These are phyloP conservation scores for Phaseolus lunatus DNA, from an alignment of 306 rosid species.

Conservation along the genomic window DNA sequence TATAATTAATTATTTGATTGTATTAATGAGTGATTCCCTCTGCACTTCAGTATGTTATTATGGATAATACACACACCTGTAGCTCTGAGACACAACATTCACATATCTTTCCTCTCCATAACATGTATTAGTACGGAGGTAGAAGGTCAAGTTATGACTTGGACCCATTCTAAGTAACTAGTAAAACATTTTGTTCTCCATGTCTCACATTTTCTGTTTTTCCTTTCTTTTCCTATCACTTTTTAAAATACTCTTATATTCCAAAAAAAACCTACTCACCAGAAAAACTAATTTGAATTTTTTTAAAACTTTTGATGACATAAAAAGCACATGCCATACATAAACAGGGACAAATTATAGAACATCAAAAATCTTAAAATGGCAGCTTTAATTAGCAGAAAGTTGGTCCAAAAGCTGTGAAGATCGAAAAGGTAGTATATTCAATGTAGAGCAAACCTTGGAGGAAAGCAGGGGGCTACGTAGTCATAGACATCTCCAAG, in stretches of 20 bases:
- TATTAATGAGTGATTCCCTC: too few relatives aligned
- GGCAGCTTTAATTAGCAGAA: slow-evolving; percentile 43
- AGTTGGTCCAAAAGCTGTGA: slow-evolving; percentile 31
- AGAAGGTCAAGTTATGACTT: neutral
- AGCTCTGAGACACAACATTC: too few relatives aligned
- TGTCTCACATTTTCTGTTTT: neutral
- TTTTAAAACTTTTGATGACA: neutral
- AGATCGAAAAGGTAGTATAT: slow-evolving; percentile 33
- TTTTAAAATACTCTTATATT: neutral
- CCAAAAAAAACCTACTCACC: slow-evolving; percentile 1
- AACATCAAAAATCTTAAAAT: slow-evolving; percentile 37
- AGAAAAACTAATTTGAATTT: neutral
- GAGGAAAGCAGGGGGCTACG: slow-evolving; percentile 97
- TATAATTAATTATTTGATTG: too few relatives aligned
- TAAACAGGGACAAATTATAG: slow-evolving; percentile 29
- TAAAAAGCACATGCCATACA: neutral
- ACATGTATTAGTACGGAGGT: too few relatives aligned
- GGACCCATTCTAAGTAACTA: too few relatives aligned
- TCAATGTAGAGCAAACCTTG: slow-evolving; percentile 68
- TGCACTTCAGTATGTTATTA: too few relatives aligned
- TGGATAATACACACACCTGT: too few relatives aligned
- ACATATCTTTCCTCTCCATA: too few relatives aligned
- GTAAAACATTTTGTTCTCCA: neutral
- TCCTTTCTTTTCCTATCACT: neutral
- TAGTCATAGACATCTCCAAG: slow-evolving; percentile 93